Base-by-base conservation (phyloP, 495 filamentous ascomycete genomes). In the Aspergillus sclerotioniger region DNA sequence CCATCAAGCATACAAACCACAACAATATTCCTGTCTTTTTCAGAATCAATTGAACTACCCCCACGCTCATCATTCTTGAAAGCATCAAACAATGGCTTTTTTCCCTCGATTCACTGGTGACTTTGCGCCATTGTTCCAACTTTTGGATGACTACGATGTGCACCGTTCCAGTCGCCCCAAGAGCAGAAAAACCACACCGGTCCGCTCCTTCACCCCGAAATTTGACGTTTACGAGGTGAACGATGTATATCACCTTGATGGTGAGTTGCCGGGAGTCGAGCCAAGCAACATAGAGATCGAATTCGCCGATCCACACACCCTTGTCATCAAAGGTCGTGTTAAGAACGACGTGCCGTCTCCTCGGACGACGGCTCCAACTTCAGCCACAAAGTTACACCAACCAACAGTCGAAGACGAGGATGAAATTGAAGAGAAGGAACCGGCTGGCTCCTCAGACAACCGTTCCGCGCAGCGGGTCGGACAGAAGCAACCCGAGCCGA, bases 191-290 rank as follows among this genome's bases (percentile, higher is more conserved):
- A 6, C 48, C 44, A 39, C 67, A 29, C 45, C 62, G 32, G 52
- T 66, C 29, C 72, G 71, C 48, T 73, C 81, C 32, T 92, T 92
- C 76, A 72, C 78, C 6, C 90, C 90, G 28, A 84, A 84, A 65
- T 96, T 97, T 73, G 92, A 97, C 70, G 78, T 96, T 56, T 82
- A 81, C 59, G 92, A 96, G 74, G 79, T 76, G 20, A 76, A 81
- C 46, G 71, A 85, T 7, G 71, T 76, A 62, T 97, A 93, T 74
- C 87, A 92, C 66, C 84, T 98, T 6, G 87, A 95, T 68, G 92
- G 91, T 66, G 93, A 97, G 75, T 83, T 97, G 0, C 90, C 92
- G 0, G 93, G 92, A 31, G 77, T 93, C 52, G 81, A 87, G 43
- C 88, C 90, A 68, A 84, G 92, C 58, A 80, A 95, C 67, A 74